Conservation (phyloP, 2,329 filamentous ascomycete species). For the Anisogramma anomala region DNA sequence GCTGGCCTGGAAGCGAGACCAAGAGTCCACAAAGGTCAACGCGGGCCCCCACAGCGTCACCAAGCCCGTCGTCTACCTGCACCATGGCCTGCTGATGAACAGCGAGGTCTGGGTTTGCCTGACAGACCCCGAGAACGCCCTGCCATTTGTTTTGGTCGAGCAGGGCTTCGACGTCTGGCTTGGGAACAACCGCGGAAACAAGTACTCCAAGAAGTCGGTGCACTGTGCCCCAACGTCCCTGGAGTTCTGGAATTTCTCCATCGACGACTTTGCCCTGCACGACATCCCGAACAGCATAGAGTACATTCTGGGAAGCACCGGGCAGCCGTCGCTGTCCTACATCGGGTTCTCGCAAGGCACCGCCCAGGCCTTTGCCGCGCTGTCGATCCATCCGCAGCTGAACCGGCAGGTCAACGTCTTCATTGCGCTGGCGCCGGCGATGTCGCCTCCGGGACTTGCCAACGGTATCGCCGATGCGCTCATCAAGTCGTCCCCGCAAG, state of each 20-base stretch:
- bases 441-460: conserved; percentile 84
- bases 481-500: conserved; percentile 83
- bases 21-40: conserved; percentile 72
- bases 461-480: conserved; percentile 88
- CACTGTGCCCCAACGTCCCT: conserved; percentile 60
- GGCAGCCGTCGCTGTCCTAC: conserved; percentile 77
- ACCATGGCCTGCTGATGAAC: conserved; percentile 96
- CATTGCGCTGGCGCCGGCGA: conserved; percentile 87
- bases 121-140: conserved; percentile 71
- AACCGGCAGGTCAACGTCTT: conserved; percentile 94
- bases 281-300: conserved; percentile 92
- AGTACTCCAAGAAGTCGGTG: conserved; percentile 94
- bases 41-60: conserved; percentile 51
- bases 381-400: conserved; percentile 82
- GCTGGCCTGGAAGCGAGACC: conserved; percentile 69
- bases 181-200: conserved; percentile 96
- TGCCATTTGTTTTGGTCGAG: conserved; percentile 83
- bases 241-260: conserved; percentile 94
- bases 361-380: conserved; percentile 85
- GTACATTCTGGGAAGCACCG: conserved; percentile 78
- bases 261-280: conserved; percentile 95
- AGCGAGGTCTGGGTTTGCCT: conserved; percentile 96
- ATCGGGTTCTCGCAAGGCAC: conserved; percentile 97
- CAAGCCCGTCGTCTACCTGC: conserved; percentile 86
- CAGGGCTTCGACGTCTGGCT: conserved; percentile 94